A percentile compares a stretch with the other conserved stretches of the same genome.
Evolutionary conservation across 441 rosid genomes (phyloP).

Genomic region (Gossypium lobatum): DNA sequence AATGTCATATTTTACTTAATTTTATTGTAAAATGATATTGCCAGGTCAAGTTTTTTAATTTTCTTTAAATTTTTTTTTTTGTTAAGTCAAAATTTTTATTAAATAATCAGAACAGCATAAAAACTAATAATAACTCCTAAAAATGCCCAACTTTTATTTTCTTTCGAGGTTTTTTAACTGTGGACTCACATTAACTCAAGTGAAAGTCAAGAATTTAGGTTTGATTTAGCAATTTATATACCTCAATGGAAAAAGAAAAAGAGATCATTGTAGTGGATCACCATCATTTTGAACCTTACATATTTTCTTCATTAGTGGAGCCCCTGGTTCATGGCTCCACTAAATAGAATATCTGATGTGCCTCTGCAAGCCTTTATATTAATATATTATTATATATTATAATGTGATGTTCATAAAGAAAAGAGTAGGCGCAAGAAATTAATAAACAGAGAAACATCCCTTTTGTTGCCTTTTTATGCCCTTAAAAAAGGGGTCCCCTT

Average conservation of each 20-base stretch:
- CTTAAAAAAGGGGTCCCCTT: neutral
- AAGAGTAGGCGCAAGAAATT: neutral
- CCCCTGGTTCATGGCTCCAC: neutral
- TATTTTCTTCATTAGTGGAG: neutral
- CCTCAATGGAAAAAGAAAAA: neutral
- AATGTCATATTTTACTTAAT: no score
- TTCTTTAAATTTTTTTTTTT: no score
- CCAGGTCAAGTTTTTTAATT: no score
- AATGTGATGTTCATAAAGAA: neutral
- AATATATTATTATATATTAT: neutral
- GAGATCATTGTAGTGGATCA: neutral
- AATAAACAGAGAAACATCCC: slow-evolving; percentile 23
- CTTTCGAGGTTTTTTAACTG: no score
- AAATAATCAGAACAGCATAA: no score
- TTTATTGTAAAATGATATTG: no score
- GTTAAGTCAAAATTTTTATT: no score
- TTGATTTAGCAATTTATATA: neutral
- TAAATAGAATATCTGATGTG: slow-evolving; percentile 26
- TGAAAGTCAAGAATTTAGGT: neutral
- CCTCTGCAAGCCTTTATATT: neutral
- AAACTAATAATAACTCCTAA: no score
- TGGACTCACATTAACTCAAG: neutral
- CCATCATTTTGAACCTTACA: neutral
- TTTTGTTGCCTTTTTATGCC: slow-evolving; percentile 30
- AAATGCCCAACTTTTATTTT: no score